Base-by-base conservation (phyloP, 1,139 yeast genomes). In the Blastobotrys raffinosifermentans region DNA sequence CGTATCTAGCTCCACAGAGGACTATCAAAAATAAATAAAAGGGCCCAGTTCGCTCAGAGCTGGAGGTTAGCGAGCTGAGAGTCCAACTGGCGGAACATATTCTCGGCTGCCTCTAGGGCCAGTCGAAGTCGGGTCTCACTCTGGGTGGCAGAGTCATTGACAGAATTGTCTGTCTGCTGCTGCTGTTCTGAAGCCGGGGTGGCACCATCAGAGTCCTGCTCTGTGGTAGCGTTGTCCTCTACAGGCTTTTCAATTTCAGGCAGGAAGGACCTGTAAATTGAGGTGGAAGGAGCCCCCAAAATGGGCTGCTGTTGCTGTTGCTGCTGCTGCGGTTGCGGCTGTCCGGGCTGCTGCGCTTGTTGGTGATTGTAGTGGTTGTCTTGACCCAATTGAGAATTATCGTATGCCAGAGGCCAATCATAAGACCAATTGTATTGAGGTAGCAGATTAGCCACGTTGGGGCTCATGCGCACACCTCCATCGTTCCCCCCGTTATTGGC, bases 31-130 rank as follows among this genome's bases (percentile, higher is more conserved):
- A n/a, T n/a, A n/a, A n/a, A n/a, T n/a, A n/a, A n/a, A n/a, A n/a
- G n/a, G n/a, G n/a, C n/a, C n/a, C n/a, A n/a, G n/a, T n/a, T n/a
- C n/a, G n/a, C n/a, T n/a, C n/a, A n/a, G n/a, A n/a, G n/a, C n/a
- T 18, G 34, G 18, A 31, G 19, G 15, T 30, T 35, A 14, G 39
- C 37, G 31, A 55, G 41, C 25, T 48, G 54, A 11, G 47, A 38
- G 19, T 57, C 59, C 17, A 55, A 42, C 20, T 53, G 43, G 37
- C 40, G 35, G 41, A 54, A 55, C 14, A 54, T 43, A 21, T 52
- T 55, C 32, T 53, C 60, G 10, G 58, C 59, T 6, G 57, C 54
- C 26, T 44, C 47, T 27, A 46, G 26, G 13, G 50, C 46, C 16
- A 49, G 33, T 34, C 40, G 34, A 4, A 44, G 44, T 4, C 41